These are phyloP conservation scores for Cubamyces sp. DNA, from an alignment of 768 basidiomycete species.

Conservation along the genomic window DNA sequence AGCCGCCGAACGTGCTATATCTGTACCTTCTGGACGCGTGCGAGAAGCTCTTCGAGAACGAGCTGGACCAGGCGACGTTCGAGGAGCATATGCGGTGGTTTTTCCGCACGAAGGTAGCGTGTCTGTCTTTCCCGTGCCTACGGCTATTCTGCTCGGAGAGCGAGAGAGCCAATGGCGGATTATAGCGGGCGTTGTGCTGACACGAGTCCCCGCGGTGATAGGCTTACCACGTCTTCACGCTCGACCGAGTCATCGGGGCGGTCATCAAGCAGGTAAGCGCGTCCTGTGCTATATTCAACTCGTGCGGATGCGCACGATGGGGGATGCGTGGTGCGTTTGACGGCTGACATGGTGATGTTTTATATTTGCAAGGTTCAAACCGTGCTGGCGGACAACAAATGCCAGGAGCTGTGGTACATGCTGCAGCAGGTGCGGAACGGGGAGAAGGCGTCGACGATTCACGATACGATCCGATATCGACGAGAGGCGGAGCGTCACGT, in stretches of 20 bases:
- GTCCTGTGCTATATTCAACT: neutral
- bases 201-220: conserved; percentile 37
- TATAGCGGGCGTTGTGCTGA: conserved; percentile 33
- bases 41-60: conserved; percentile 92
- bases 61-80: conserved; percentile 89
- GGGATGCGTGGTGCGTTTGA: conserved; percentile 4
- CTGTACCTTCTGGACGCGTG: conserved; percentile 86
- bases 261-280: conserved; percentile 86
- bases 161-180: conserved; percentile 5
- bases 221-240: conserved; percentile 90
- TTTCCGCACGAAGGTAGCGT: conserved; percentile 80
- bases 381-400: conserved; percentile 80
- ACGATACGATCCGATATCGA: conserved; percentile 77
- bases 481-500: conserved; percentile 78
- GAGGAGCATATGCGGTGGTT: conserved; percentile 97
- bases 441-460: conserved; percentile 52
- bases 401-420: conserved; percentile 82
- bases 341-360: neutral
- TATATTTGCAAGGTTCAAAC: conserved; percentile 71
- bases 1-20: conserved; percentile 74
- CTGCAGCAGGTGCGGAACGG: conserved; percentile 65
- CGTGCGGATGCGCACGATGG: neutral
- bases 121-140: conserved; percentile 4
- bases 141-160: conserved; percentile 1
- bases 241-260: conserved; percentile 89